phyloP scores from a whole-genome alignment of 23 red algal species.

The Porphyridium purpureum region DNA sequence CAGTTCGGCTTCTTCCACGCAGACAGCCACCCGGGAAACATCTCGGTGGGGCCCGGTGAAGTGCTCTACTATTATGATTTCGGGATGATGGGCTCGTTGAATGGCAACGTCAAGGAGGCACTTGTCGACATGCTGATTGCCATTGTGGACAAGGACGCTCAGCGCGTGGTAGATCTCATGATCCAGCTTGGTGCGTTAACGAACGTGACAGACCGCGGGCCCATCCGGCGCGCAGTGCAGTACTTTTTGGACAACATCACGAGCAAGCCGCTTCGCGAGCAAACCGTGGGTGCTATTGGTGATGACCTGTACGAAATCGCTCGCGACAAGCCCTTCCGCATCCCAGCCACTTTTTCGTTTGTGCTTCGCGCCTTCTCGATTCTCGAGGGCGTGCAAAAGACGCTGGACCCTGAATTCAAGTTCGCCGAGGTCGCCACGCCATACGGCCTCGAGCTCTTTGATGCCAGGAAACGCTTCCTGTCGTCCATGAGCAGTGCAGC shows the following conservation, averaged over 20 bases:
- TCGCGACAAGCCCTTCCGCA: constrained; percentile 64
- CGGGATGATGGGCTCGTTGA: constrained; percentile 70
- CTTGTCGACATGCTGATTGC: constrained; percentile 51
- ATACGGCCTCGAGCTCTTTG: constrained; percentile 43
- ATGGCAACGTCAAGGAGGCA: constrained; percentile 25
- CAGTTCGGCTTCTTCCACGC: constrained; percentile 75
- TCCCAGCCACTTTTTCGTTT: constrained; percentile 59
- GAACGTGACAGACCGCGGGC: constrained; percentile 30
- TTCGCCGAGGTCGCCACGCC: constrained; percentile 60
- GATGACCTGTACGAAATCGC: constrained; percentile 72
- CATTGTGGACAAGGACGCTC: constrained; percentile 65
- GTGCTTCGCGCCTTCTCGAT: constrained; percentile 68
- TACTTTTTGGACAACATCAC: constrained; percentile 64
- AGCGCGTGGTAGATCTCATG: constrained; percentile 40
- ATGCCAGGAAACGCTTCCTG: no score
- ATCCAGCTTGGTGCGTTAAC: constrained; percentile 45
- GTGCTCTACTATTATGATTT: constrained; percentile 62
- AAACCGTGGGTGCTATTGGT: constrained; percentile 71
- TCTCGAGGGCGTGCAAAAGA: constrained; percentile 38
- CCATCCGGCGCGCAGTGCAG: constrained; percentile 51
- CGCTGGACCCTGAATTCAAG: constrained; percentile 46
- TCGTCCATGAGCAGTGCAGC: no score
- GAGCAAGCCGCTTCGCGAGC: constrained; percentile 40
- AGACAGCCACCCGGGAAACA: constrained; percentile 80
- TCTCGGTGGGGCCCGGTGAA: constrained; percentile 54